Percentiles rank a stretch among this genome's conserved stretches.
Conservation (phyloP, 345 rosid genomes). For the Pistacia vera region DNA sequence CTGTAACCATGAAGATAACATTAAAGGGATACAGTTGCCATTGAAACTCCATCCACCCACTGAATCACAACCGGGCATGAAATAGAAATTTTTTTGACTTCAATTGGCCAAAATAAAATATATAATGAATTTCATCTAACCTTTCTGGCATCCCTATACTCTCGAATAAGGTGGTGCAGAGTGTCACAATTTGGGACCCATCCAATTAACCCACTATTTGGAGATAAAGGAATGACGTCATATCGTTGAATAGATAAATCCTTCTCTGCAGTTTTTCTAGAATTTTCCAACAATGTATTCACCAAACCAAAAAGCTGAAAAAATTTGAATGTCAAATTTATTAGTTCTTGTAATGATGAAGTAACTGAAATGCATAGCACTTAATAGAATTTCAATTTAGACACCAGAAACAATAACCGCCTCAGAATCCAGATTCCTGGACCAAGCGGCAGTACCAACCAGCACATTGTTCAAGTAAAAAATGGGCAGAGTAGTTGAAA, state of each 20-base stretch:
- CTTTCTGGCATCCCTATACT: conserved; percentile 94
- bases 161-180: conserved; percentile 87
- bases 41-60: background rate
- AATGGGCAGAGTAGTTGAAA: conserved; percentile 14
- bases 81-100: background rate
- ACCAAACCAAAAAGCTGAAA: conserved; percentile 96
- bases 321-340: conserved; percentile 11
- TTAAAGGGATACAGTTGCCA: conserved; percentile 11
- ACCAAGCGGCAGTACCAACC: background rate
- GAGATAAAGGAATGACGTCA: conserved; percentile 89
- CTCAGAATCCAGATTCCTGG: conserved; percentile 1
- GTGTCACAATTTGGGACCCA: conserved; percentile 99
- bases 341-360: background rate
- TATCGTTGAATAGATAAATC: conserved; percentile 90
- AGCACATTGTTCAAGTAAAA: conserved; percentile 17
- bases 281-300: conserved; percentile 85
- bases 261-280: conserved; percentile 87
- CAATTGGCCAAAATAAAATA: conserved; percentile 9
- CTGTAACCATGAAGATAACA: conserved; percentile 49
- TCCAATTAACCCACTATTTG: conserved; percentile 92
- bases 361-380: background rate
- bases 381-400: conserved; percentile 2
- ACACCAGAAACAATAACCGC: background rate
- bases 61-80: background rate
- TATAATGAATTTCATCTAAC: conserved; percentile 39